These are phyloP conservation scores for Pelargonium citronellum DNA, from an alignment of 441 rosid species.

Conservation along the genomic window DNA sequence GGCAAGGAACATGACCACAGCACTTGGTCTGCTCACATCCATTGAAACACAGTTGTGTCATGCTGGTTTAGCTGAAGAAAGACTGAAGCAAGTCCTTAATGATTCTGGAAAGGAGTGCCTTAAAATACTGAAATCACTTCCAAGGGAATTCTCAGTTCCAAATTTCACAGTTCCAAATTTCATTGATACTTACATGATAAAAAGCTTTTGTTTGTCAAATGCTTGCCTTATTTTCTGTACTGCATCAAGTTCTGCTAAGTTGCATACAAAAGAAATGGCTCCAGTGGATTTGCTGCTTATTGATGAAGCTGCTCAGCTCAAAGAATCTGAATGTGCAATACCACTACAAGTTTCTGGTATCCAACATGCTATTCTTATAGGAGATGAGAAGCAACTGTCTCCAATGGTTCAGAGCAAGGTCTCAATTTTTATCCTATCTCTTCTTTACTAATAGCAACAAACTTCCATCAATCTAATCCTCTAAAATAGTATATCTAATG, in stretches of 20 bases:
- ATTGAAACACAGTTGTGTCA: background rate
- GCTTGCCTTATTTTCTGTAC: conserved; percentile 21
- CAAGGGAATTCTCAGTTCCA: conserved; percentile 11
- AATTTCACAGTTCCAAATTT: background rate
- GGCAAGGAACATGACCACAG: conserved; percentile 2
- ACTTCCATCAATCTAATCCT: conserved; percentile 18
- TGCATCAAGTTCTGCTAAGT: conserved; percentile 14
- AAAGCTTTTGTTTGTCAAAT: conserved; percentile 8
- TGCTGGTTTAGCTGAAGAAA: background rate
- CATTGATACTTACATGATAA: background rate
- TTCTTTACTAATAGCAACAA: conserved; percentile 17
- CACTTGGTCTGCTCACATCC: background rate
- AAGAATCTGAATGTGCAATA: conserved; percentile 20
- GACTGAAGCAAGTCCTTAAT: background rate
- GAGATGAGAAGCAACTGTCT: conserved; percentile 6
- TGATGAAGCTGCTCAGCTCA: conserved; percentile 23
- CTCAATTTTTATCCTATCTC: background rate
- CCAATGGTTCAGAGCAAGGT: conserved; percentile 21
- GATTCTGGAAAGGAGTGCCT: conserved; percentile 8
- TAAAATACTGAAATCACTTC: background rate
- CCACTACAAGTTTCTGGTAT: conserved; percentile 21
- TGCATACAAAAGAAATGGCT: conserved; percentile 2
- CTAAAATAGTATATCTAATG: background rate
- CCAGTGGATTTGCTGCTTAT: conserved; percentile 17
- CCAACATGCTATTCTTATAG: conserved; percentile 12